phyloP scores from a whole-genome alignment of 2,329 filamentous ascomycete genomes.

The Stachybotrys echinatus region DNA sequence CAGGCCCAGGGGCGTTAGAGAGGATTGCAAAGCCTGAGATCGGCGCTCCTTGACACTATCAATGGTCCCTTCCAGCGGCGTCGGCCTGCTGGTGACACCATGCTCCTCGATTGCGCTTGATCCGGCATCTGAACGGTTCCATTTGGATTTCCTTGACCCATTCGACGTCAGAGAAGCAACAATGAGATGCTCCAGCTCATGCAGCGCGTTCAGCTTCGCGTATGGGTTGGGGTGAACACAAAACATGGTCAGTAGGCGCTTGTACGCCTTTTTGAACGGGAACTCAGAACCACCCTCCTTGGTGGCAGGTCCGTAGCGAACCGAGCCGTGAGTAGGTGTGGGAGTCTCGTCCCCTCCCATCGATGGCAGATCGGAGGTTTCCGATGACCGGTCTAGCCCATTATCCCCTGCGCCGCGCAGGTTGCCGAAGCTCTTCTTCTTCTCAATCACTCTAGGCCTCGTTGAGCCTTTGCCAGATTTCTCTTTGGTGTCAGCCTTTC shows the following conservation, averaged over 20 bases:
- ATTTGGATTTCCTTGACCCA: constrained; percentile 25
- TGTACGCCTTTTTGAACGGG: constrained; percentile 75
- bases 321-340: constrained; percentile 16
- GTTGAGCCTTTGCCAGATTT: constrained; percentile 34
- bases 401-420: constrained; percentile 46
- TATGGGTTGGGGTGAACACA: constrained; percentile 85
- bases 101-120: constrained; percentile 28
- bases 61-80: constrained; percentile 60
- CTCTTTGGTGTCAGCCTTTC: constrained; percentile 35
- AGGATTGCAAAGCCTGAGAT: constrained; percentile 40
- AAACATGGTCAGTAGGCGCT: constrained; percentile 76
- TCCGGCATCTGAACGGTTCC: constrained; percentile 30
- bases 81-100: constrained; percentile 27
- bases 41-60: constrained; percentile 66
- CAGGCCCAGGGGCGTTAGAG: constrained; percentile 18
- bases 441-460: constrained; percentile 51
- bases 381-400: constrained; percentile 26
- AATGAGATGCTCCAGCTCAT: constrained; percentile 79
- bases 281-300: constrained; percentile 49
- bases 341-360: constrained; percentile 36
- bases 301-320: constrained; percentile 11
- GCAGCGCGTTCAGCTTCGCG: constrained; percentile 75
- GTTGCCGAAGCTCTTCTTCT: constrained; percentile 65
- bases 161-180: constrained; percentile 57
- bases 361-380: constrained; percentile 30